Conservation (phyloP, 257 asterid genomes). For the Nicotiana sylvestris region DNA sequence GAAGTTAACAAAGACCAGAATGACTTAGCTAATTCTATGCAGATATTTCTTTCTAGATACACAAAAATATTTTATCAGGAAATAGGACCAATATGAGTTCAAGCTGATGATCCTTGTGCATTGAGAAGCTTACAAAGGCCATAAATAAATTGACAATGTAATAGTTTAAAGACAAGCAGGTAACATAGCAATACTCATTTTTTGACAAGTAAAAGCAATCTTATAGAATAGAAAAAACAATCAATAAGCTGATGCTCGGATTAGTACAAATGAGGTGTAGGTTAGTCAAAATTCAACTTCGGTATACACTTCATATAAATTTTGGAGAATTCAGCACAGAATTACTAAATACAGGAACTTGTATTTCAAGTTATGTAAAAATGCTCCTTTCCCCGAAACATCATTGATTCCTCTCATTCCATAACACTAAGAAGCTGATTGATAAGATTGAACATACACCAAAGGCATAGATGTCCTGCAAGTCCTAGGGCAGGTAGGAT, state of each 20-base stretch:
- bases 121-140: constrained; percentile 7
- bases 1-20: not conserved
- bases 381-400: not conserved
- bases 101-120: not conserved
- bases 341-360: not conserved
- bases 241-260: not conserved
- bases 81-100: constrained; percentile 2
- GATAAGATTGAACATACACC: not conserved
- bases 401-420: not conserved
- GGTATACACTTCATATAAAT: not conserved
- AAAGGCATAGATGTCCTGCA: not conserved
- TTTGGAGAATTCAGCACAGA: not conserved
- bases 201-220: not conserved
- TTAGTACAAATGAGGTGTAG: not conserved
- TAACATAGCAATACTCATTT: not conserved
- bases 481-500: not conserved
- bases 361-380: not conserved
- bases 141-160: not conserved
- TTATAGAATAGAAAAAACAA: not conserved
- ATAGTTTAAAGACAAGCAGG: not conserved
- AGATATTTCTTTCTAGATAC: not conserved
- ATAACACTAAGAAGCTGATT: not conserved
- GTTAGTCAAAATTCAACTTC: not conserved
- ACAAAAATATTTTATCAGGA: not conserved
- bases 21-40: not conserved